Evolutionary conservation across 176 grass and related monocot genomes (phyloP).

Genomic region (Aegilops tauschii): DNA sequence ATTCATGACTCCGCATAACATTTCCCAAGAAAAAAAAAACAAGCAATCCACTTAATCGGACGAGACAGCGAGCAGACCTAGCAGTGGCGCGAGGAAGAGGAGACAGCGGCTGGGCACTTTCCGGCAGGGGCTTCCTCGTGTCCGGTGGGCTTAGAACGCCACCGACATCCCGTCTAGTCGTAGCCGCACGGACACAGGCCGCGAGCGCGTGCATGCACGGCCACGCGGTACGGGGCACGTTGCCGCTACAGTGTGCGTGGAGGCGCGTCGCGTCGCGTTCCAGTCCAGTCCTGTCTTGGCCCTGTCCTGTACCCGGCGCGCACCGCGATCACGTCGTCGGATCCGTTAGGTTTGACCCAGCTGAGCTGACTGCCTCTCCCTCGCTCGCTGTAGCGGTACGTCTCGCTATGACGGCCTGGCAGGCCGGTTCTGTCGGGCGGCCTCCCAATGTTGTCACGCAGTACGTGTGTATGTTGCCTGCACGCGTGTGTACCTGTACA

Average conservation of each 20-base stretch:
- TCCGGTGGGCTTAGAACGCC: neutral
- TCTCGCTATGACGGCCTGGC: neutral
- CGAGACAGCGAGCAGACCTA: neutral
- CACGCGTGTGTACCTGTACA: no score
- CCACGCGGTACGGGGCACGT: neutral
- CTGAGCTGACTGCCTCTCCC: neutral
- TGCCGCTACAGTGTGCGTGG: neutral
- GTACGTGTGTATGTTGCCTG: no score
- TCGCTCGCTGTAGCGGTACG: neutral
- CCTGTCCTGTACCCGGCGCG: neutral
- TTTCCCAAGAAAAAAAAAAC: neutral
- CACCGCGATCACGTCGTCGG: neutral
- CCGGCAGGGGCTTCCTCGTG: slow-evolving; percentile 1
- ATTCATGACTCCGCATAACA: neutral
- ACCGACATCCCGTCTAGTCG: neutral
- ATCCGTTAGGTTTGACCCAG: neutral
- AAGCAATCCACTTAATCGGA: neutral
- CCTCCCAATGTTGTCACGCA: no score
- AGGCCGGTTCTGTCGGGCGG: no score
- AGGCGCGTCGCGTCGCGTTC: neutral
- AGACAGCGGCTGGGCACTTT: neutral
- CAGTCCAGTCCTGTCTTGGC: neutral
- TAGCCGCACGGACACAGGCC: neutral
- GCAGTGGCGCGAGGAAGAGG: neutral
- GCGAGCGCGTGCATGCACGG: neutral